phyloP scores from a whole-genome alignment of 345 rosid species.

The Diplotaxis tenuifolia region DNA sequence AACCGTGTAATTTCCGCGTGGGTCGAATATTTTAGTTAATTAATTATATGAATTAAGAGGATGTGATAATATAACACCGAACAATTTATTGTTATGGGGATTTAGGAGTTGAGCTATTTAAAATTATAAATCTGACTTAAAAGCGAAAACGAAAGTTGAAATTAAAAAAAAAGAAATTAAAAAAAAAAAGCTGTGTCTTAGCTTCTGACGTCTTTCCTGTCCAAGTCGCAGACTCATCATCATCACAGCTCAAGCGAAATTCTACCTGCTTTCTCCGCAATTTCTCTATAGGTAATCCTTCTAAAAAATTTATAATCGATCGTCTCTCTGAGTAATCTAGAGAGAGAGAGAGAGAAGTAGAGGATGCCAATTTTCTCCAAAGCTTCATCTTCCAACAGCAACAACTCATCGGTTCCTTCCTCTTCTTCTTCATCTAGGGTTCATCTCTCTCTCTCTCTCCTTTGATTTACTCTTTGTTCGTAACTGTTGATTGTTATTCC shows the following conservation, averaged over 20 bases:
- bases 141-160: too few species aligned
- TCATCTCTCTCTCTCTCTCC: not conserved
- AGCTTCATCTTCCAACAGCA: conserved; percentile 67
- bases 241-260: conserved; percentile 21
- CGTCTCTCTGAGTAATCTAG: conserved; percentile 17
- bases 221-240: conserved; percentile 42
- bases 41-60: not conserved
- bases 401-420: conserved; percentile 55
- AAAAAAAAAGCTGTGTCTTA: too few species aligned
- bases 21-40: not conserved
- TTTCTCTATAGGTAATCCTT: not conserved
- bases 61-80: not conserved
- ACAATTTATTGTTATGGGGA: not conserved
- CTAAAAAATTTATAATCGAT: conserved; percentile 4
- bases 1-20: not conserved
- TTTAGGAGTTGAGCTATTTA: conserved; percentile 23
- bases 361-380: conserved; percentile 69
- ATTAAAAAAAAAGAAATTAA: too few species aligned
- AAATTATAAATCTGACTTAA: too few species aligned
- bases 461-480: not conserved
- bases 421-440: conserved; percentile 67
- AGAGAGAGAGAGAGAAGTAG: conserved; percentile 6
- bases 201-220: conserved; percentile 35
- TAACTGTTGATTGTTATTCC: not conserved
- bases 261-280: not conserved